Evolutionary conservation across 306 rosid species (phyloP).

Genomic region (Castanospermum australe): DNA sequence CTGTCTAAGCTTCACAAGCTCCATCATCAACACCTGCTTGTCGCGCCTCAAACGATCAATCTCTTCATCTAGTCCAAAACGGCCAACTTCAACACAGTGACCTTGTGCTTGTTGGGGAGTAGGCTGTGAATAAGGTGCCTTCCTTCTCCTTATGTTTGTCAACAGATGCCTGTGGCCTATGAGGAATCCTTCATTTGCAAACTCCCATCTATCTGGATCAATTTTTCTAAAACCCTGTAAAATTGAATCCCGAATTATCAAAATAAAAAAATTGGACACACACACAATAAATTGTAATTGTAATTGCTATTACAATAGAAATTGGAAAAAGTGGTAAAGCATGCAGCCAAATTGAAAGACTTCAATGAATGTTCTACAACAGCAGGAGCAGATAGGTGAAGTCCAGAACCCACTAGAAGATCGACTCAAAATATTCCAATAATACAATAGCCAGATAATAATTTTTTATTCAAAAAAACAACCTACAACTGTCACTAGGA

Average conservation of each 20-base stretch:
- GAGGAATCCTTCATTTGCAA: conserved; percentile 75
- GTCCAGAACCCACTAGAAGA: conserved; percentile 15
- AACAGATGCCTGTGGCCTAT: conserved; percentile 72
- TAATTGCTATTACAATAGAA: background rate
- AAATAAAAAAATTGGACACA: background rate
- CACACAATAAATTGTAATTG: background rate
- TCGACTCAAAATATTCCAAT: conserved; percentile 13
- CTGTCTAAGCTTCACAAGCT: conserved; percentile 82
- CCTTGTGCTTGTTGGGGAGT: conserved; percentile 39
- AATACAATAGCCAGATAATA: background rate
- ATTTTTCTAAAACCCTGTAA: conserved; percentile 87
- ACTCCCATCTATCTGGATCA: conserved; percentile 91
- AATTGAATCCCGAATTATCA: background rate
- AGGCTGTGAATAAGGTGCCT: conserved; percentile 55
- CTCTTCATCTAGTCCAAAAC: conserved; percentile 65
- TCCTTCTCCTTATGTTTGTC: conserved; percentile 67
- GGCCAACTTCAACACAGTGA: conserved; percentile 64
- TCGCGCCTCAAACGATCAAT: conserved; percentile 64
- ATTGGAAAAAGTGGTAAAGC: background rate
- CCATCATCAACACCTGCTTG: conserved; percentile 73
- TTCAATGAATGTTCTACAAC: background rate
- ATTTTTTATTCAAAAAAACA: background rate
- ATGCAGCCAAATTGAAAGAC: background rate
- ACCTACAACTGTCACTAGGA: background rate
- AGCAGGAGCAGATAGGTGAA: background rate